phyloP scores from a whole-genome alignment of 495 filamentous ascomycete species.

The Penicillium verhagenii region DNA sequence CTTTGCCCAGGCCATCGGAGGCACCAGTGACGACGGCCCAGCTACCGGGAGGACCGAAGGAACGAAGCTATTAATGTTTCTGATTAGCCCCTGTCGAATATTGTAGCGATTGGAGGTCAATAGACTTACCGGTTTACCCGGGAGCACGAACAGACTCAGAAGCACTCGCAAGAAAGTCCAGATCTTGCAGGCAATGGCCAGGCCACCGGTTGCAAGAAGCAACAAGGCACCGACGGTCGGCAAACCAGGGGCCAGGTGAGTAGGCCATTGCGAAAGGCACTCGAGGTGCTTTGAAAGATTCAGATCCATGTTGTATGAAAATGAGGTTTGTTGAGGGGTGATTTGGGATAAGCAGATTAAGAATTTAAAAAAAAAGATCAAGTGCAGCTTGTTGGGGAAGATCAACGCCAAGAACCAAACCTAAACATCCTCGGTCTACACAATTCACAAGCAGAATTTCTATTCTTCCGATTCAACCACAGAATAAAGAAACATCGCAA shows the following conservation, averaged over 20 bases:
- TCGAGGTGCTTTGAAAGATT: conserved; percentile 35
- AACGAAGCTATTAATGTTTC: conserved; percentile 62
- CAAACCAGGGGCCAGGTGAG: conserved; percentile 37
- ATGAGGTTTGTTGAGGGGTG: conserved; percentile 5
- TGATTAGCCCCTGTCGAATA: conserved; percentile 1
- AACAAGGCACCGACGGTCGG: conserved; percentile 36
- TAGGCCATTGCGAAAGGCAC: conserved; percentile 37
- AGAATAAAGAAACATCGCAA: no score
- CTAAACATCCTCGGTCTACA: conserved; percentile 24
- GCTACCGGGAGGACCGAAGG: conserved; percentile 86
- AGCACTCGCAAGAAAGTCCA: conserved; percentile 64
- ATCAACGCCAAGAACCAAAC: conserved; percentile 28
- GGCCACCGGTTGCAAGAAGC: conserved; percentile 54
- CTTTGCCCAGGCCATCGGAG: conserved; percentile 95
- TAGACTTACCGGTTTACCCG: conserved; percentile 56
- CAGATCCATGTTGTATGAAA: conserved; percentile 39
- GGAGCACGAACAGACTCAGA: conserved; percentile 74
- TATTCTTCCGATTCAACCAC: neutral
- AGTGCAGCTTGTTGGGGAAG: conserved; percentile 24
- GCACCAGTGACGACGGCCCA: conserved; percentile 97
- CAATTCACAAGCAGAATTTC: conserved; percentile 8
- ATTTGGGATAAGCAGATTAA: conserved; percentile 18
- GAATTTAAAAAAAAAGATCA: conserved; percentile 8
- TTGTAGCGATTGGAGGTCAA: neutral
- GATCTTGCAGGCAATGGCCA: conserved; percentile 56